phyloP scores from a whole-genome alignment of 345 rosid species.

The Acer negundo region DNA sequence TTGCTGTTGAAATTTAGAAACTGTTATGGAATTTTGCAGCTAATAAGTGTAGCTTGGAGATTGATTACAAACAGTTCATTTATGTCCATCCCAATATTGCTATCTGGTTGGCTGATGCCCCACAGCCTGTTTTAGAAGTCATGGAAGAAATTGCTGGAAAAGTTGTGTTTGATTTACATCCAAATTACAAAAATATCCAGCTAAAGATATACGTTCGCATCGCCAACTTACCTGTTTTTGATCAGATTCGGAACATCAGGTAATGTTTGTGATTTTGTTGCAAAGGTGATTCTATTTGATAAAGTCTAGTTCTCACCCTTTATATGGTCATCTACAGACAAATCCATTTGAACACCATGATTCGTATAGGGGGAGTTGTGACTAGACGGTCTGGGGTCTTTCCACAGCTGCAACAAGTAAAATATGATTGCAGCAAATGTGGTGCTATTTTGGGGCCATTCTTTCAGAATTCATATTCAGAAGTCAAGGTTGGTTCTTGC shows the following conservation, averaged over 20 bases:
- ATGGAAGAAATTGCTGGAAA: slow-evolving; percentile 88
- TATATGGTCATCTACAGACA: slow-evolving; percentile 54
- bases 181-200: slow-evolving; percentile 84
- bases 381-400: slow-evolving; percentile 97
- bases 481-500: slow-evolving; percentile 98
- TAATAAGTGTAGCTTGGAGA: slow-evolving; percentile 87
- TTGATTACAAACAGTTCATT: slow-evolving; percentile 89
- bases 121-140: slow-evolving; percentile 95
- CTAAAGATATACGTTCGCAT: slow-evolving; percentile 85
- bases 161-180: slow-evolving; percentile 84
- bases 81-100: slow-evolving; percentile 93
- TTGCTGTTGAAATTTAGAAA: not conserved
- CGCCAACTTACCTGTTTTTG: slow-evolving; percentile 88
- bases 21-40: slow-evolving; percentile 51
- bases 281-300: not conserved
- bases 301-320: slow-evolving; percentile 13
- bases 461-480: slow-evolving; percentile 96
- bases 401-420: slow-evolving; percentile 97
- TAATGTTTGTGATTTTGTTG: slow-evolving; percentile 15
- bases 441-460: slow-evolving; percentile 92
- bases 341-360: slow-evolving; percentile 94
- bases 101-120: slow-evolving; percentile 97
- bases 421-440: slow-evolving; percentile 96
- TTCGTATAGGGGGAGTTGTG: slow-evolving; percentile 98
- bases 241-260: slow-evolving; percentile 95